Percentiles rank a stretch among this genome's conserved stretches.
Conservation (phyloP, 148 eudicot genomes). For the Cornus controversa region DNA sequence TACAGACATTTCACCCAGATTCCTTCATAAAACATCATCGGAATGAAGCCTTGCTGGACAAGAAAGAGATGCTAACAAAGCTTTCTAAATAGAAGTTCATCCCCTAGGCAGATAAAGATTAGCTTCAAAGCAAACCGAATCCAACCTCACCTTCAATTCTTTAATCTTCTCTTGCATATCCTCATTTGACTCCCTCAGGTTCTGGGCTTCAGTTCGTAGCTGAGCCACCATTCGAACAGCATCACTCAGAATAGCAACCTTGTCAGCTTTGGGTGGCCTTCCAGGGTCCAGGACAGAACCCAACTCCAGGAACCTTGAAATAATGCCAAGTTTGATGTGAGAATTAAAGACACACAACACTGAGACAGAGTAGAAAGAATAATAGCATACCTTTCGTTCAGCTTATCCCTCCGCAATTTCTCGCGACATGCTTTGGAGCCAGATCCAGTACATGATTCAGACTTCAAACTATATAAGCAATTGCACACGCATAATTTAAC, state of each 20-base stretch:
- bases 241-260: conserved; percentile 45
- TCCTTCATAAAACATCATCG: background rate
- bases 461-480: conserved; percentile 16
- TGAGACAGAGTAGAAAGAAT: conserved; percentile 1
- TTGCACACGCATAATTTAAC: background rate
- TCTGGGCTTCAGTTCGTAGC: conserved; percentile 45
- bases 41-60: background rate
- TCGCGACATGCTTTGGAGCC: conserved; percentile 58
- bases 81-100: too few species aligned
- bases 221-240: conserved; percentile 48
- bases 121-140: background rate
- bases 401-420: conserved; percentile 54
- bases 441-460: conserved; percentile 22
- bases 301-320: conserved; percentile 49
- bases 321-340: background rate
- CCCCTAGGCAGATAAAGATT: too few species aligned
- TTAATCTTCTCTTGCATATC: conserved; percentile 45
- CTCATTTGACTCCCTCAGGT: conserved; percentile 44
- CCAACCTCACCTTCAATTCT: conserved; percentile 37
- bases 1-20: background rate
- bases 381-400: conserved; percentile 48
- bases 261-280: conserved; percentile 51
- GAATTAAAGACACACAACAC: background rate
- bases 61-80: background rate
- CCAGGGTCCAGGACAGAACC: conserved; percentile 47